A percentile compares a stretch with the other conserved stretches of the same genome.
Evolutionary conservation across 176 grass and related monocot genomes (phyloP).

Genomic region (Hyparrhenia diplandra): DNA sequence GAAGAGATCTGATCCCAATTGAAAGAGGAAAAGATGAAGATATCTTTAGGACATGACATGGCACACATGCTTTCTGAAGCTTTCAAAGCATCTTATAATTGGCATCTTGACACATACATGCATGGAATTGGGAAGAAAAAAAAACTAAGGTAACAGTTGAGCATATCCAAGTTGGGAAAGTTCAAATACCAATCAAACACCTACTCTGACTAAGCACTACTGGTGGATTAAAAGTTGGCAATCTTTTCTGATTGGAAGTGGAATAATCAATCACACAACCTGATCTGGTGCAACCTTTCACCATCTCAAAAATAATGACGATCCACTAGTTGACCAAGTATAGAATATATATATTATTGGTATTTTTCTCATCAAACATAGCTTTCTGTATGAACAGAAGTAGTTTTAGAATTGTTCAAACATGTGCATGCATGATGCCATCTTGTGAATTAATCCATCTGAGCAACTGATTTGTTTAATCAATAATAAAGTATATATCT

Average conservation of each 20-base stretch:
- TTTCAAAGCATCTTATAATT: slow-evolving; percentile 47
- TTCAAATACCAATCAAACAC: slow-evolving; percentile 20
- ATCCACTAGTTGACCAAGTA: slow-evolving; percentile 13
- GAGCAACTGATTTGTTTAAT: background rate
- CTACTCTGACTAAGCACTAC: background rate
- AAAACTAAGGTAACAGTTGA: background rate
- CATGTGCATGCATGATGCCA: background rate
- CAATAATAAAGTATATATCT: background rate
- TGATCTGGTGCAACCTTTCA: background rate
- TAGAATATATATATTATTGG: background rate
- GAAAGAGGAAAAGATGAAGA: background rate
- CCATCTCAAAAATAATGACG: background rate
- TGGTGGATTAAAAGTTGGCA: background rate
- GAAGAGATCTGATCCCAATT: background rate
- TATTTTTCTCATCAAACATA: too few relatives aligned
- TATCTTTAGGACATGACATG: slow-evolving; percentile 27
- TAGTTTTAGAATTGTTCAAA: background rate
- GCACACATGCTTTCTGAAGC: slow-evolving; percentile 16
- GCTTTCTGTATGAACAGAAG: too few relatives aligned
- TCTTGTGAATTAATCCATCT: background rate
- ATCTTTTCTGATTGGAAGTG: background rate
- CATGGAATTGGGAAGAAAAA: too few relatives aligned
- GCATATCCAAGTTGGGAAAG: background rate
- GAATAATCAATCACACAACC: background rate
- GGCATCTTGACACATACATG: slow-evolving; percentile 1